A percentile compares a stretch with the other conserved stretches of the same genome.
phyloP scores from a whole-genome alignment of 176 grass and related monocot species.

The Musa acuminata region DNA sequence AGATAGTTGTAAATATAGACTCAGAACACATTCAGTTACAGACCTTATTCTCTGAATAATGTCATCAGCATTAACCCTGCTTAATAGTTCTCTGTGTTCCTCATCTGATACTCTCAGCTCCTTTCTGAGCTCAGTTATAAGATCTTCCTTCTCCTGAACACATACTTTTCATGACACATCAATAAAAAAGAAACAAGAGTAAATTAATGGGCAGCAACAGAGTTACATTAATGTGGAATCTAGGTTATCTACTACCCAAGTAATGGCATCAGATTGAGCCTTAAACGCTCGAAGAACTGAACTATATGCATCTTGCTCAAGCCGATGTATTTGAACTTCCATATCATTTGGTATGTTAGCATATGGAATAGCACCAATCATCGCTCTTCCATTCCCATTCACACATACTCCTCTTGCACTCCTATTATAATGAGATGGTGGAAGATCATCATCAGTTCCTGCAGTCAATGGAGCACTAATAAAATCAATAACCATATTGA shows the following conservation, averaged over 20 bases:
- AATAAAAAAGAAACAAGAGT: neutral
- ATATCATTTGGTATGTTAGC: constrained; percentile 44
- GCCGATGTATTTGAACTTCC: constrained; percentile 27
- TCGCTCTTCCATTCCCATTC: constrained; percentile 62
- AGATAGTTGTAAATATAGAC: neutral
- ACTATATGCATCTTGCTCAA: no score
- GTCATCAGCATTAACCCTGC: constrained; percentile 63
- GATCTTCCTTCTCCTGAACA: constrained; percentile 79
- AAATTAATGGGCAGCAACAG: neutral
- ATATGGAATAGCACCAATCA: constrained; percentile 40
- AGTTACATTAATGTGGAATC: constrained; percentile 3
- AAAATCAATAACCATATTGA: constrained; percentile 16
- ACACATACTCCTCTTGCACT: constrained; percentile 44
- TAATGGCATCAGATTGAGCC: no score
- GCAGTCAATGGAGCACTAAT: constrained; percentile 19
- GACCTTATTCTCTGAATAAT: constrained; percentile 80
- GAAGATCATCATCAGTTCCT: constrained; percentile 90
- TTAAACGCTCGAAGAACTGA: no score
- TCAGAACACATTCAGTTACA: neutral
- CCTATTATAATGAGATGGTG: constrained; percentile 50
- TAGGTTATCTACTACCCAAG: constrained; percentile 23
- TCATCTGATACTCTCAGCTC: constrained; percentile 82
- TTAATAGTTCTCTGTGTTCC: constrained; percentile 69
- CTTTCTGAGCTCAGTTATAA: constrained; percentile 85
- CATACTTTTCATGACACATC: neutral